Evolutionary conservation across 2,329 filamentous ascomycete species (phyloP).

Genomic region (Fusarium bactridioides): DNA sequence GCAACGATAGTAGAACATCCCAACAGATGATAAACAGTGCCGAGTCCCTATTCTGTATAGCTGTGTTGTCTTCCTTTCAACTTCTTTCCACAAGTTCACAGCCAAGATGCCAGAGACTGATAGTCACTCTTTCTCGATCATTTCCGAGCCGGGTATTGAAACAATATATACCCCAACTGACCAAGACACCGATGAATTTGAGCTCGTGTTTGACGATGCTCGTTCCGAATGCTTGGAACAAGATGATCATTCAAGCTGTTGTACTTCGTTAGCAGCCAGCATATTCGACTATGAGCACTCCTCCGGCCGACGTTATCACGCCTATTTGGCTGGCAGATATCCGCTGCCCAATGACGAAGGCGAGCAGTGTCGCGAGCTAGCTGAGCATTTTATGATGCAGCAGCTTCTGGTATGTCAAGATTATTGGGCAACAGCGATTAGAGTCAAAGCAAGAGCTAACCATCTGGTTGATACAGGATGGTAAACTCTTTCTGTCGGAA

Average conservation of each 20-base stretch:
- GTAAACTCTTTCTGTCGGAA: conserved; percentile 51
- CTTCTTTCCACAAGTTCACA: not conserved
- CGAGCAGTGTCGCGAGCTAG: conserved; percentile 57
- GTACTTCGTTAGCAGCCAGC: conserved; percentile 46
- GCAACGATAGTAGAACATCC: conserved; percentile 14
- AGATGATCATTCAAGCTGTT: conserved; percentile 42
- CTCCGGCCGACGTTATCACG: conserved; percentile 52
- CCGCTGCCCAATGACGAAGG: conserved; percentile 56
- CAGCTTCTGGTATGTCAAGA: conserved; percentile 49
- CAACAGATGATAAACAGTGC: conserved; percentile 29
- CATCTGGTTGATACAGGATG: conserved; percentile 39
- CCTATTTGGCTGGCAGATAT: conserved; percentile 54
- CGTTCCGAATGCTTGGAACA: conserved; percentile 32
- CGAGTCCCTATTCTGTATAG: conserved; percentile 2
- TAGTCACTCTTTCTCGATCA: conserved; percentile 42
- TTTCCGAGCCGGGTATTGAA: conserved; percentile 42
- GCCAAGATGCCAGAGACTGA: conserved; percentile 38
- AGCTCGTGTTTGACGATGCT: conserved; percentile 39
- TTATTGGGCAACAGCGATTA: not conserved
- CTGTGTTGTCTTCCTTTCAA: not conserved
- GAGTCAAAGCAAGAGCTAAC: not conserved
- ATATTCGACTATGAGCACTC: conserved; percentile 47
- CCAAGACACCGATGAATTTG: conserved; percentile 43
- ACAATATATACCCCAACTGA: conserved; percentile 39
- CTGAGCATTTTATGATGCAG: conserved; percentile 55